These are phyloP conservation scores for Aspergillus leporis DNA, from an alignment of 495 filamentous ascomycete genomes.

Conservation along the genomic window DNA sequence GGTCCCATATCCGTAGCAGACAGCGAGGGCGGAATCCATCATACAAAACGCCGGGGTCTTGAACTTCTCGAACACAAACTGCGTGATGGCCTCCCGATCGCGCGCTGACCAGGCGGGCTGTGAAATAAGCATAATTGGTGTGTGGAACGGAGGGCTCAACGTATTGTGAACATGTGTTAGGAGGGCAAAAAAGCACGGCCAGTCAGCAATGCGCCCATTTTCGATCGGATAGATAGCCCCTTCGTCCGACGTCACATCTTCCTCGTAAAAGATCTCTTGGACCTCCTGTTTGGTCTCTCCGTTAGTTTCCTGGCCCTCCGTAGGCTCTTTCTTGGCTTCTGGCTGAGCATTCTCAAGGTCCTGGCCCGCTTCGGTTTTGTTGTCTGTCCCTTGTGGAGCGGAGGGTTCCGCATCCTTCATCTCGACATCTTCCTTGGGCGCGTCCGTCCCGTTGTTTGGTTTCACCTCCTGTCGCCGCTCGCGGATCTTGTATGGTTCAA, in stretches of 20 bases:
- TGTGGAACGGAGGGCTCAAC: constrained; percentile 88
- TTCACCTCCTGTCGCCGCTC: constrained; percentile 62
- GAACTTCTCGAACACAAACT: constrained; percentile 96
- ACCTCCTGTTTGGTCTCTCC: constrained; percentile 23
- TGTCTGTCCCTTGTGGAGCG: constrained; percentile 33
- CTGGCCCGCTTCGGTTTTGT: constrained; percentile 38
- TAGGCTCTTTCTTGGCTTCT: constrained; percentile 19
- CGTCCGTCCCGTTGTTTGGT: constrained; percentile 32
- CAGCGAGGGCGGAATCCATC: constrained; percentile 81
- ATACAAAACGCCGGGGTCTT: constrained; percentile 87
- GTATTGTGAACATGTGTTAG: constrained; percentile 83
- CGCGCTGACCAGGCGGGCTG: constrained; percentile 83
- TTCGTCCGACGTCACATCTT: constrained; percentile 83
- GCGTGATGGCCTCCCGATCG: constrained; percentile 78
- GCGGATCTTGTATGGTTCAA: constrained; percentile 78
- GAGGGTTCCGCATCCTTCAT: constrained; percentile 43
- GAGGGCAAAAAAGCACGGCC: constrained; percentile 89
- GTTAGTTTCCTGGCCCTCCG: constrained; percentile 21
- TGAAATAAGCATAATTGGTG: constrained; percentile 83
- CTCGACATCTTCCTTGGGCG: constrained; percentile 50
- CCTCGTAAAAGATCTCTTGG: constrained; percentile 68
- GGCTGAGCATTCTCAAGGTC: constrained; percentile 25
- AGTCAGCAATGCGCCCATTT: constrained; percentile 82
- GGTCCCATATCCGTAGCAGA: constrained; percentile 79
- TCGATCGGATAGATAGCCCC: constrained; percentile 86